phyloP scores from a whole-genome alignment of 116 monocot genomes.

The Dioscorea cayenensis region DNA sequence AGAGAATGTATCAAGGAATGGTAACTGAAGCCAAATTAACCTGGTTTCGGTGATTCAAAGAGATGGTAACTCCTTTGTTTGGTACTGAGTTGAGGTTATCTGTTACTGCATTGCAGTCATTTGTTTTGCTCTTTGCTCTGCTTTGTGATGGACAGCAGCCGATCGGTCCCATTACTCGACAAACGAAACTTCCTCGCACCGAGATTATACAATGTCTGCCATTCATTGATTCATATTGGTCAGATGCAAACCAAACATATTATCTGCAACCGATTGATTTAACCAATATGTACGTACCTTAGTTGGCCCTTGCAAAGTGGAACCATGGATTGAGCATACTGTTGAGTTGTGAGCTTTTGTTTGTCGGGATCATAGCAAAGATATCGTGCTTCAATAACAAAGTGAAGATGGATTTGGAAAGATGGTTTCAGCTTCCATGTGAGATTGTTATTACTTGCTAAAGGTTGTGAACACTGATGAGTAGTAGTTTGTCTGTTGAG shows the following conservation, averaged over 20 bases:
- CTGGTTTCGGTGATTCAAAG: constrained; percentile 21
- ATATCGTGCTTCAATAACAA: constrained; percentile 84
- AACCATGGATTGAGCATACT: constrained; percentile 38
- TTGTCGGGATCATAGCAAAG: constrained; percentile 15
- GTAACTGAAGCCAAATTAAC: too few relatives aligned
- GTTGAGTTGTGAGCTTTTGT: constrained; percentile 18
- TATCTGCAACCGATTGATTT: too few relatives aligned
- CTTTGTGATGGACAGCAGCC: constrained; percentile 65
- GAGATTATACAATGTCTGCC: constrained; percentile 60
- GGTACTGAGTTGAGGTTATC: constrained; percentile 40
- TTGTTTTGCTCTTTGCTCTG: constrained; percentile 25
- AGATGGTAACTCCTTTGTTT: constrained; percentile 26
- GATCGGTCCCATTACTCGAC: constrained; percentile 45
- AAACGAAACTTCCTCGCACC: constrained; percentile 72
- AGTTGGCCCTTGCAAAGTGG: constrained; percentile 36
- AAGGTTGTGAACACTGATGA: constrained; percentile 27
- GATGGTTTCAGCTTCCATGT: constrained; percentile 24
- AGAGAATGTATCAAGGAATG: too few relatives aligned
- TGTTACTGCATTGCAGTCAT: constrained; percentile 36
- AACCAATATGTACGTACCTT: constrained; percentile 21
- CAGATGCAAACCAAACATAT: background rate
- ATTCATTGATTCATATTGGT: background rate
- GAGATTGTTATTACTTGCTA: constrained; percentile 37
- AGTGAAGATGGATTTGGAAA: constrained; percentile 59
- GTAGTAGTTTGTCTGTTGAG: constrained; percentile 70